These are phyloP conservation scores for Epithemia pelagica DNA, from an alignment of 108 stramenopile species.

Conservation along the genomic window DNA sequence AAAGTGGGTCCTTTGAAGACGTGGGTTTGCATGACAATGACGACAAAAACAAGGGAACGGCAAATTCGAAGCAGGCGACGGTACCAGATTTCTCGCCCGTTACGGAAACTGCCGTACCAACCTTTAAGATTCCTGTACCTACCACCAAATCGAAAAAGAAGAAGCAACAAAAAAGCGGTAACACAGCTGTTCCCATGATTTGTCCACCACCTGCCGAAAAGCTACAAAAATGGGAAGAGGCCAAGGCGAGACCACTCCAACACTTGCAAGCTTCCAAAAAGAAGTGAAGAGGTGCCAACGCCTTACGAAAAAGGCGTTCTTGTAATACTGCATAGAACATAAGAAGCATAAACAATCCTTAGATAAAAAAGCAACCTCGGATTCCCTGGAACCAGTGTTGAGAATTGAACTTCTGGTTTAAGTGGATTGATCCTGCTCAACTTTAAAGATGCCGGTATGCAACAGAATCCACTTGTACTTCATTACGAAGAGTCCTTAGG, in stretches of 20 bases:
- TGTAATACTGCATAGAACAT: too few relatives aligned
- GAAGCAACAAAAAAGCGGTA: background rate
- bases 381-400: too few relatives aligned
- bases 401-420: too few relatives aligned
- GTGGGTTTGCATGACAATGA: background rate
- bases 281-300: background rate
- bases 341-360: too few relatives aligned
- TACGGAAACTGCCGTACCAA: background rate
- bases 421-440: too few relatives aligned
- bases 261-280: background rate
- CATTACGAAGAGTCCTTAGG: too few relatives aligned
- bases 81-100: background rate
- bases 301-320: too few relatives aligned
- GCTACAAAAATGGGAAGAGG: constrained; percentile 10
- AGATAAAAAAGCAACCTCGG: too few relatives aligned
- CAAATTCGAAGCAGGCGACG: background rate
- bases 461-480: too few relatives aligned
- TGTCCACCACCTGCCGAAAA: constrained; percentile 10
- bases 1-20: background rate
- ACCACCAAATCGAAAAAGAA: background rate
- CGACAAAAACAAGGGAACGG: background rate
- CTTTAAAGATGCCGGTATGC: too few relatives aligned
- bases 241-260: background rate
- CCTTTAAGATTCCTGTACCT: background rate
- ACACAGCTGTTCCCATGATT: constrained; percentile 3